Evolutionary conservation across 1,139 yeast genomes (phyloP).

Genomic region (Blastobotrys apis): DNA sequence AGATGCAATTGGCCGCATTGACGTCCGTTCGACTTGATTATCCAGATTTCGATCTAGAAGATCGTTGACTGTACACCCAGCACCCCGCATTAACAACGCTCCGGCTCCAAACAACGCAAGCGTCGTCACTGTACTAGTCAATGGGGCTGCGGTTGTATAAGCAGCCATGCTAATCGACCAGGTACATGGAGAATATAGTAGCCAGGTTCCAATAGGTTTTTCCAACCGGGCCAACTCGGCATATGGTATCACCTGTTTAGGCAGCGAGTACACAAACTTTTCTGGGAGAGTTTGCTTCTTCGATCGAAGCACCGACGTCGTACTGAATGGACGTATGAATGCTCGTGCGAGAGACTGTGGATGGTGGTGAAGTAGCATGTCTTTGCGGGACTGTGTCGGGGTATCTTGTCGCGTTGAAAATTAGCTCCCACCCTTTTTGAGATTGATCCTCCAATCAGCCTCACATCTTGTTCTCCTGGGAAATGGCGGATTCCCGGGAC

Average conservation of each 20-base stretch:
- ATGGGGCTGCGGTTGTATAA: conserved; percentile 61
- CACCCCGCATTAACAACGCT: conserved; percentile 90
- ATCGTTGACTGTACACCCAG: conserved; percentile 96
- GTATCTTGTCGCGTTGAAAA: too few species aligned
- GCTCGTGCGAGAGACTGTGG: too few species aligned
- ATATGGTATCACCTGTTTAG: conserved; percentile 74
- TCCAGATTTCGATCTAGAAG: conserved; percentile 80
- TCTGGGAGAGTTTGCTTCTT: conserved; percentile 29
- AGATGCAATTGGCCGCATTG: conserved; percentile 86
- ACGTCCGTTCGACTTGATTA: conserved; percentile 78
- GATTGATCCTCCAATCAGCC: too few species aligned
- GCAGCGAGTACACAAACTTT: conserved; percentile 51
- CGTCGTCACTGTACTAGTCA: conserved; percentile 55
- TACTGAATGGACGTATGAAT: conserved; percentile 1
- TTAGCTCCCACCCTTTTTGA: too few species aligned
- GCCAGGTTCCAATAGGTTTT: conserved; percentile 89
- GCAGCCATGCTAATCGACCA: conserved; percentile 91
- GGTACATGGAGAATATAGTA: conserved; percentile 71
- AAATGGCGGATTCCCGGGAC: too few species aligned
- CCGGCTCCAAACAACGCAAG: conserved; percentile 71
- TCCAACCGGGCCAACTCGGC: conserved; percentile 89
- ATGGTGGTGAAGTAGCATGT: too few species aligned
- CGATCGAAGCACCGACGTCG: not conserved
- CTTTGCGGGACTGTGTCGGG: too few species aligned
- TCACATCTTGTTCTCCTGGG: too few species aligned